Conservation (phyloP, 192 early-diverging fungal genomes). For the Backusella parvicylindrica region DNA sequence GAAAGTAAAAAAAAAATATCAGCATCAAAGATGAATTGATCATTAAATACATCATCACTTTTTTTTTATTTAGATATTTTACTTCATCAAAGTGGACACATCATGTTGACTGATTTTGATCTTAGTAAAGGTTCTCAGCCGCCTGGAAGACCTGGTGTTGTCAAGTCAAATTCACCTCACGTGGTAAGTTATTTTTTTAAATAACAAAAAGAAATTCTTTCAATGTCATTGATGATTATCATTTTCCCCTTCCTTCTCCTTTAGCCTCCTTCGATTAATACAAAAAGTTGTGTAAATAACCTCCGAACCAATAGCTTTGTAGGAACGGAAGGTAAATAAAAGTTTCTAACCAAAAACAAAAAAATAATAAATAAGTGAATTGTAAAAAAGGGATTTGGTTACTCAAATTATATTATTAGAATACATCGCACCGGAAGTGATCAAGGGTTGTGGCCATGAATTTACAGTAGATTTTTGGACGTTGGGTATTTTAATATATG, state of each 20-base stretch:
- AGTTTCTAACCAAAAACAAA: slow-evolving; percentile 33
- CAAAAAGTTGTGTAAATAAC: slow-evolving; percentile 83
- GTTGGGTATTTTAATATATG: slow-evolving; percentile 95
- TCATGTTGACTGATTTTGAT: slow-evolving; percentile 99
- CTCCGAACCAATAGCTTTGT: slow-evolving; percentile 97
- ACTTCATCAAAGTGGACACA: slow-evolving; percentile 93
- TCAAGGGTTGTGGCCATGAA: slow-evolving; percentile 93
- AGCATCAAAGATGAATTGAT: too few species aligned
- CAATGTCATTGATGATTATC: too few species aligned
- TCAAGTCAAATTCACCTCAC: slow-evolving; percentile 60
- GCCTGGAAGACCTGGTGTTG: slow-evolving; percentile 68
- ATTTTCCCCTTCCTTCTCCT: not conserved
- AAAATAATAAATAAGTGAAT: slow-evolving; percentile 26
- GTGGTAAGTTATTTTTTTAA: slow-evolving; percentile 51
- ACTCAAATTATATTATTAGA: slow-evolving; percentile 45
- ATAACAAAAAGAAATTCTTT: slow-evolving; percentile 39
- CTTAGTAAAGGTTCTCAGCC: slow-evolving; percentile 91
- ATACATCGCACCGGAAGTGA: slow-evolving; percentile 99
- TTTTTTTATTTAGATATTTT: slow-evolving; percentile 64
- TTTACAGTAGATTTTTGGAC: slow-evolving; percentile 99
- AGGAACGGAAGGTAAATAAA: slow-evolving; percentile 78
- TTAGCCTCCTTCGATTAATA: slow-evolving; percentile 77
- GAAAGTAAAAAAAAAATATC: slow-evolving; percentile 66
- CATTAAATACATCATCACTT: too few species aligned
- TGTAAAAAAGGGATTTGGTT: not conserved